phyloP scores from a whole-genome alignment of 371 early-diverging fungal genomes.

The Circinella minor region DNA sequence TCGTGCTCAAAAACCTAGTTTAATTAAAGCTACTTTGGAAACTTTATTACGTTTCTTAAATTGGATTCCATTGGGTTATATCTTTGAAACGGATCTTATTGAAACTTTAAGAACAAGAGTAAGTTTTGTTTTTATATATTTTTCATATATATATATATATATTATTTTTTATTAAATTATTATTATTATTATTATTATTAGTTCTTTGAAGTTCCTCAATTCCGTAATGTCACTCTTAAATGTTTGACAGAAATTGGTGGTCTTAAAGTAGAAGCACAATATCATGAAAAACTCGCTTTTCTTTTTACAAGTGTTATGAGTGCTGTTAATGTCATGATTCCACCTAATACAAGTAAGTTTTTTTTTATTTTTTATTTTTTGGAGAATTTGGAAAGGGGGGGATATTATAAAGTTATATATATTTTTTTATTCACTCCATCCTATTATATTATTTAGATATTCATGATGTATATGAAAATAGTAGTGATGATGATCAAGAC shows the following conservation, averaged over 20 bases:
- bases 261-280: constrained; percentile 73
- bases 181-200: too few species aligned
- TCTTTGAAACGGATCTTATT: constrained; percentile 95
- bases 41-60: constrained; percentile 94
- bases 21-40: constrained; percentile 92
- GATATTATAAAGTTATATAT: not conserved
- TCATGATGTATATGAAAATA: constrained; percentile 81
- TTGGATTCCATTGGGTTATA: constrained; percentile 97
- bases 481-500: constrained; percentile 87
- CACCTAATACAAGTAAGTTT: constrained; percentile 62
- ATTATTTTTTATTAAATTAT: too few species aligned
- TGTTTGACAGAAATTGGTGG: constrained; percentile 95
- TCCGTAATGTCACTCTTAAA: constrained; percentile 92
- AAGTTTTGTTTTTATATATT: too few species aligned
- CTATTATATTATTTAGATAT: too few species aligned
- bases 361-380: not conserved
- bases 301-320: constrained; percentile 84
- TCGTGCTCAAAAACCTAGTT: constrained; percentile 83
- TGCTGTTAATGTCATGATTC: constrained; percentile 72
- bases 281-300: constrained; percentile 81
- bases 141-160: too few species aligned
- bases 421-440: not conserved
- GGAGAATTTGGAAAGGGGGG: not conserved
- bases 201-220: constrained; percentile 84
- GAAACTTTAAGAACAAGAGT: constrained; percentile 83